Conservation (phyloP, 129 eudicot species). For the Cynara cardunculus region DNA sequence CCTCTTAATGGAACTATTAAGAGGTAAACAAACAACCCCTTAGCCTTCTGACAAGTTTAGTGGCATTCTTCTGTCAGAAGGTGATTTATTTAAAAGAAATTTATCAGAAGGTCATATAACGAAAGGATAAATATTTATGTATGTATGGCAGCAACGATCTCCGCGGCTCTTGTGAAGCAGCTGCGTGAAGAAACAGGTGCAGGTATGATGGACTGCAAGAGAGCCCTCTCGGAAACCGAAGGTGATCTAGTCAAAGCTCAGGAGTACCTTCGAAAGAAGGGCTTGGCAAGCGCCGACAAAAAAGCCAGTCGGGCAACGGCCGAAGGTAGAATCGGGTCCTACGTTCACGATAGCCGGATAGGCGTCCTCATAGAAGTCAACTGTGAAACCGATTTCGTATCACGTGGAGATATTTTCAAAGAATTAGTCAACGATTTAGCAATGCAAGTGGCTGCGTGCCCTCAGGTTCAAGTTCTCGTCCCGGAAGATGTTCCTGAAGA, state of each 20-base stretch:
- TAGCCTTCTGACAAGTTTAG: too few species aligned
- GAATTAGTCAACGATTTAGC: constrained; percentile 89
- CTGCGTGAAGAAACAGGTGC: constrained; percentile 94
- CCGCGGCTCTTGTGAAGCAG: constrained; percentile 88
- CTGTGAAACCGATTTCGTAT: constrained; percentile 94
- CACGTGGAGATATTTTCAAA: constrained; percentile 93
- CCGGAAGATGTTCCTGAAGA: constrained; percentile 83
- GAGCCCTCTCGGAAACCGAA: constrained; percentile 70
- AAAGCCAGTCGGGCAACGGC: constrained; percentile 86
- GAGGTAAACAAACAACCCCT: too few species aligned
- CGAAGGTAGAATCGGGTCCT: constrained; percentile 92
- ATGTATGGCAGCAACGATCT: constrained; percentile 44
- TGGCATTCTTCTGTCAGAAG: background rate
- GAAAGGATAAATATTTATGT: background rate
- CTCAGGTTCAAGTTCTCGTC: constrained; percentile 65
- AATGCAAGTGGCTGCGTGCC: constrained; percentile 99
- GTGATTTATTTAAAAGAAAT: too few species aligned
- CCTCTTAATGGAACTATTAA: too few species aligned
- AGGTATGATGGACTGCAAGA: constrained; percentile 99
- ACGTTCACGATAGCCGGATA: constrained; percentile 86
- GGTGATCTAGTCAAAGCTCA: constrained; percentile 82
- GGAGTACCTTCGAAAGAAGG: constrained; percentile 88
- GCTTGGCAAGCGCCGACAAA: constrained; percentile 93
- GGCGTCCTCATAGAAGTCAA: constrained; percentile 89
- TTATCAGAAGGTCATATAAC: background rate